Base-by-base conservation (phyloP, 23 red algal genomes). In the Agarophyton chilense region DNA sequence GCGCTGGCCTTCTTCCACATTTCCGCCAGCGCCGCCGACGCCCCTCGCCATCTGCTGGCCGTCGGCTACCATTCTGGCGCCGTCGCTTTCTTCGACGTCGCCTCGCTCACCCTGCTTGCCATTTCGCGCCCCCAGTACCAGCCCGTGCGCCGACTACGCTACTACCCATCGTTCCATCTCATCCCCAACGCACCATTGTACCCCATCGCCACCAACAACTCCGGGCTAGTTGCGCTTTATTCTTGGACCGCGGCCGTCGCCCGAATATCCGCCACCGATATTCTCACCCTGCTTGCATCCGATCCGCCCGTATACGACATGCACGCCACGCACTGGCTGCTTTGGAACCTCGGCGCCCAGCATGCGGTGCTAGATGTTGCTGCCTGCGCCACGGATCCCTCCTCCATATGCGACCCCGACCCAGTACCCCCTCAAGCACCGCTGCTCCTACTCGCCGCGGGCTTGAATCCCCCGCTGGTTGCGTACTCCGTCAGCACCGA, bases 351-450 rank as follows among this genome's bases (percentile, higher is more conserved):
- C 2, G 22, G n/a, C 52, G 75, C 45, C n/a, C 88, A 91, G 41
- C 62, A 82, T 0, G 88, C 88, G 26, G 88, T 91, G 21, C 29
- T 91, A 22, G 88, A 91, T 72, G 74, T 73, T 11, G 67, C 67
- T 2, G 26, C 77, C 9, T 72, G 74, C 17, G 55, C 57, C 28
- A 29, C 88, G 10, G 88, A 81, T 67, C 88, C 88, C 8, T 10
- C 88, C 12, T 72, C 60, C 42, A 82, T 91, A 18, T 91, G 88
- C 61, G 88, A 91, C 5, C 58, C 63, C 12, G 88, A 91, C 73
- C 76, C 55, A 16, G 24, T n/a, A 10, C 84, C 84, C 2, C 29
- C 56, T 31, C 10, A 88, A 4, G 88, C 91, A 11, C 66, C 79
- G 32, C 72, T 86, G 71, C 91, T 81, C 36, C 43, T 94, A 19